Base-by-base conservation (phyloP, 177 flowering plant species). In the Vitis hybrid region DNA sequence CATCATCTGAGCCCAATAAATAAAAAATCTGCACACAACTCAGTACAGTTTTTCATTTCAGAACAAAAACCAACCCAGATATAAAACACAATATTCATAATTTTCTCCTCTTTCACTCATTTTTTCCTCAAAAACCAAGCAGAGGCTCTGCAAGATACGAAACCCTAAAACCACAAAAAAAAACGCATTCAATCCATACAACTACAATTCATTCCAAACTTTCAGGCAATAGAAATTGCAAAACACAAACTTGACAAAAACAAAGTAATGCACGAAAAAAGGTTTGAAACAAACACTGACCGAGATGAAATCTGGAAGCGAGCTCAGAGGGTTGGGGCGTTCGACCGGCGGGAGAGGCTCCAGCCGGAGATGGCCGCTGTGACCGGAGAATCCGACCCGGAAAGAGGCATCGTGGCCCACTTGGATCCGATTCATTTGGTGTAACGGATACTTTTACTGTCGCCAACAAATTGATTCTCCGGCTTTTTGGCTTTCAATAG, bases 311-410 rank as follows among this genome's bases (percentile, higher is more conserved):
- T 95, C 97, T 3, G 97, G 97, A 24, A 95, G 84, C 1, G 88
- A 79, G 3, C 65, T 77, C 41, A 92, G 75, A 57, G 90, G 87
- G 65, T 83, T 64, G 70, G 70, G 27, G 72, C 91, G 78, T 61
- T 93, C 86, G 48, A 84, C 87, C 9, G 97, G 89, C 12, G 90
- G 88, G 57, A 89, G 88, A 66, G 98, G 97, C 80, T 93, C 90
- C 71, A 95, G 66, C 11, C 89, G 65, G 79, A 95, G 96, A 74
- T 93, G 99, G 46, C 99, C 99, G 69, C 91, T 83, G 85, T 92
- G 83, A 17, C 99, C 99, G 54, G 98, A 78, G 79, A 93, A 87
- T 4, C 93, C 97, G 68, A 93, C 84, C 68, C 92, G 90, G 75
- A 93, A 93, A 24, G 90, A 67, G 2, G 92, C 70, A 63, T 85